phyloP scores from a whole-genome alignment of 768 basidiomycete species.

The Xerocomus spinulosus region DNA sequence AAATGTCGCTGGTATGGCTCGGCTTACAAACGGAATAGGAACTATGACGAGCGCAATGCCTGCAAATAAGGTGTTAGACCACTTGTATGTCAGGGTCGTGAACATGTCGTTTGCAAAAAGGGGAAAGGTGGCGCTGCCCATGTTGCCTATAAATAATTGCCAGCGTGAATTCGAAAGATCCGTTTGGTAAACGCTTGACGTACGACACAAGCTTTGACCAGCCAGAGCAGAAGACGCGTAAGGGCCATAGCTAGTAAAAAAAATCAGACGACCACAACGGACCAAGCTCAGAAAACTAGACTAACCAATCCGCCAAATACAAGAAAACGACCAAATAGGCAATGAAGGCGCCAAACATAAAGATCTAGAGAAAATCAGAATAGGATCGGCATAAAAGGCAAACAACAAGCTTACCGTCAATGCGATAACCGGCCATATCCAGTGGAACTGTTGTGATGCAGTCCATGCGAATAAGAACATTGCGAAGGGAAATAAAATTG shows the following conservation, averaged over 20 bases:
- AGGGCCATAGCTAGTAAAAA: slow-evolving; percentile 41
- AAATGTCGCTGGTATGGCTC: neutral
- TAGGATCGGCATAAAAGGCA: neutral
- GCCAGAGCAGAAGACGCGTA: slow-evolving; percentile 66
- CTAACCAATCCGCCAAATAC: slow-evolving; percentile 58
- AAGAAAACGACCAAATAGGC: slow-evolving; percentile 54
- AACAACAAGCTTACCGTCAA: slow-evolving; percentile 4
- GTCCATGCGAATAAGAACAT: slow-evolving; percentile 75
- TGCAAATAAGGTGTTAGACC: slow-evolving; percentile 54
- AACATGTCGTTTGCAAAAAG: slow-evolving; percentile 62
- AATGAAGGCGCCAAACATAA: slow-evolving; percentile 46
- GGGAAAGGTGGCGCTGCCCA: slow-evolving; percentile 50
- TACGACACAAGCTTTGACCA: slow-evolving; percentile 55
- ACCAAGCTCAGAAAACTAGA: neutral
- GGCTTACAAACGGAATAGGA: slow-evolving; percentile 52
- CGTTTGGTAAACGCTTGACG: slow-evolving; percentile 13
- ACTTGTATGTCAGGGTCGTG: slow-evolving; percentile 47
- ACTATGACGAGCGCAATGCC: slow-evolving; percentile 48
- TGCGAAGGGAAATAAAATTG: slow-evolving; percentile 46
- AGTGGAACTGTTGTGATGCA: slow-evolving; percentile 47
- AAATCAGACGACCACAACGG: neutral
- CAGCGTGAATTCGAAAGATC: neutral
- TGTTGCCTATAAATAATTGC: slow-evolving; percentile 36
- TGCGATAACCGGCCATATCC: slow-evolving; percentile 43
- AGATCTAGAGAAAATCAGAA: slow-evolving; percentile 32